Percentiles rank a stretch among this genome's conserved stretches.
phyloP scores from a whole-genome alignment of 257 asterid species.

The Apocynum venetum region DNA sequence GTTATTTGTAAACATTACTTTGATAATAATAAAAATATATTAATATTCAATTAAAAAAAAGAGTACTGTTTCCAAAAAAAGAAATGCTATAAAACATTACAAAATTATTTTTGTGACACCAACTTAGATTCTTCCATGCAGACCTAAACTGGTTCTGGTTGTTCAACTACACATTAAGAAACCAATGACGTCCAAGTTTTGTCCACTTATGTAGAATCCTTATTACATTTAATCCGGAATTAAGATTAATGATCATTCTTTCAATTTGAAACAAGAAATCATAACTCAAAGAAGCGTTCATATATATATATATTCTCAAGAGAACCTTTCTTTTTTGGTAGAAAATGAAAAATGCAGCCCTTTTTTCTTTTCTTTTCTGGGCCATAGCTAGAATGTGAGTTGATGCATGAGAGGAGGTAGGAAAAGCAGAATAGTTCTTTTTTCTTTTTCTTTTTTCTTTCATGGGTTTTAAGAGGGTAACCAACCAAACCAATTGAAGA shows the following conservation, averaged over 20 bases:
- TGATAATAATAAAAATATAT: neutral
- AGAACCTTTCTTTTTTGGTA: too few species aligned
- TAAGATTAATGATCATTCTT: too few species aligned
- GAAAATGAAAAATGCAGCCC: too few species aligned
- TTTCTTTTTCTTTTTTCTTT: neutral
- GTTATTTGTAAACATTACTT: neutral
- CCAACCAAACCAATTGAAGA: constrained; percentile 30
- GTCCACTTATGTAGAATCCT: too few species aligned
- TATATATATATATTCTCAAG: too few species aligned
- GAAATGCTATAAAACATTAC: neutral
- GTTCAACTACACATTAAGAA: constrained; percentile 19
- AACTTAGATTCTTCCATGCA: constrained; percentile 20
- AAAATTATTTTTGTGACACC: neutral
- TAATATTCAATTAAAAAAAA: neutral
- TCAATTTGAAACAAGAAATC: too few species aligned
- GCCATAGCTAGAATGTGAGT: too few species aligned
- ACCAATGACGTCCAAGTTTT: neutral
- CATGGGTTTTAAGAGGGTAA: constrained; percentile 21
- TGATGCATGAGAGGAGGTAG: too few species aligned
- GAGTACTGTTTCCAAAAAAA: neutral
- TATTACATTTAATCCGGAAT: neutral
- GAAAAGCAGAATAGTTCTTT: neutral
- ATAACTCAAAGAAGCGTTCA: too few species aligned
- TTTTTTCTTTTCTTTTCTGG: too few species aligned
- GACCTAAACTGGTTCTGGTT: constrained; percentile 11